Base-by-base conservation (phyloP, 2,329 filamentous ascomycete species). In the Rhynchosporium graminicola region DNA sequence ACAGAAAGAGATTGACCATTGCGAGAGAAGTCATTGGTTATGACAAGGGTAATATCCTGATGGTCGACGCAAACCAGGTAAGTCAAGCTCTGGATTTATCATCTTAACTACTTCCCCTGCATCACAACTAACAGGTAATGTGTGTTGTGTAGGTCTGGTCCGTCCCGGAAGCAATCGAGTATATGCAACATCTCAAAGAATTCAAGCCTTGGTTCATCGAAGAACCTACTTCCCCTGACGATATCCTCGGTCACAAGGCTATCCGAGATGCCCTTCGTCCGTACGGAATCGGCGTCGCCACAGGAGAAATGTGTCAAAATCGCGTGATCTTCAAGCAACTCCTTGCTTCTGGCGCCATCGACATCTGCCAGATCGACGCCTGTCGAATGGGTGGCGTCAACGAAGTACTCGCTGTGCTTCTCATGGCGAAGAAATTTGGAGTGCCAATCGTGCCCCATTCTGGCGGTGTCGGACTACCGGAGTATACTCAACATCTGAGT, bases 261-360 rank as follows among this genome's bases (percentile, higher is more conserved):
- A 87, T 96, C 71, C 87, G 90, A 57, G 88, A 94, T 65, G 92
- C 92, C 3, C 86, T 97, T 10, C 83, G 83, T 70, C 87, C 89
- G 0, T 80, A 86, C 73, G 85, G 84, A 62, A 91, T 97, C 70
- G 91, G 91, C 63, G 92, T 96, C 4, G 92, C 92, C 7, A 96
- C 92, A 0, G 92, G 92, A 66, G 92, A 97, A 79, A 96, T 96
- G 91, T 95, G 91, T 79, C 92, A 96, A 80, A 97, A 96, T 80
- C 87, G 92, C 45, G 90, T 96, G 68, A 86, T 96, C 72, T 96
- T 96, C 85, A 97, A 96, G 83, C 92, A 97, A 78, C 84, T 96
- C 64, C 83, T 97, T 57, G 85, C 88, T 74, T 81, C 86, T 2
- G 89, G 89, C 57, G 91, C 92, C 64, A 91, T 96, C 70, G 92